A percentile compares a stretch with the other conserved stretches of the same genome.
These are phyloP conservation scores for Zanthoxylum bungeanum DNA, from an alignment of 345 rosid genomes.

Conservation along the genomic window DNA sequence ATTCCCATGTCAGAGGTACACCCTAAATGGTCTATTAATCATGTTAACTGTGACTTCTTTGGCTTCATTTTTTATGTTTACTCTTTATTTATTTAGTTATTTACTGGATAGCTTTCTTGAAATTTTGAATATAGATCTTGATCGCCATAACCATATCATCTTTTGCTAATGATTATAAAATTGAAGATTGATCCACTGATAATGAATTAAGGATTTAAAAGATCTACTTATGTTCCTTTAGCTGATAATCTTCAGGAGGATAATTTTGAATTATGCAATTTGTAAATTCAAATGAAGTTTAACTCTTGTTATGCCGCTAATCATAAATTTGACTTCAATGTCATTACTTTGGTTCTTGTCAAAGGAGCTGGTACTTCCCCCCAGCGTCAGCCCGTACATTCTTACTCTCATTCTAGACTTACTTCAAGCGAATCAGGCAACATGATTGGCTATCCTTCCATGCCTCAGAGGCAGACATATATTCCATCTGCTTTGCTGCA, in stretches of 20 bases:
- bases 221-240: not conserved
- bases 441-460: slow-evolving; percentile 17
- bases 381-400: slow-evolving; percentile 14
- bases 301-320: not conserved
- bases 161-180: not conserved
- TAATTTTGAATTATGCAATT: not conserved
- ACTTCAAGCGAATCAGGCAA: slow-evolving; percentile 11
- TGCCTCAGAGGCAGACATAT: slow-evolving; percentile 20
- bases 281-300: not conserved
- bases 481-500: slow-evolving; percentile 26
- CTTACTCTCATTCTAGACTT: slow-evolving; percentile 17
- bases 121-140: not conserved
- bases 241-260: no score
- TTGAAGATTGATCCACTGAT: not conserved
- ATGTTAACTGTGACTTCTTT: no score
- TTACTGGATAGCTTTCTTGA: not conserved
- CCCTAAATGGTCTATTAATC: not conserved
- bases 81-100: not conserved
- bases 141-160: not conserved
- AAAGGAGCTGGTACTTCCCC: slow-evolving; percentile 8
- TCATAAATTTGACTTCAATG: not conserved
- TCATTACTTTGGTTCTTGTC: not conserved
- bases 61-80: not conserved
- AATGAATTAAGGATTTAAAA: slow-evolving; percentile 8
- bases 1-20: slow-evolving; percentile 46